Evolutionary conservation across 2,329 filamentous ascomycete species (phyloP).

Genomic region (Lachnellula willkommii): DNA sequence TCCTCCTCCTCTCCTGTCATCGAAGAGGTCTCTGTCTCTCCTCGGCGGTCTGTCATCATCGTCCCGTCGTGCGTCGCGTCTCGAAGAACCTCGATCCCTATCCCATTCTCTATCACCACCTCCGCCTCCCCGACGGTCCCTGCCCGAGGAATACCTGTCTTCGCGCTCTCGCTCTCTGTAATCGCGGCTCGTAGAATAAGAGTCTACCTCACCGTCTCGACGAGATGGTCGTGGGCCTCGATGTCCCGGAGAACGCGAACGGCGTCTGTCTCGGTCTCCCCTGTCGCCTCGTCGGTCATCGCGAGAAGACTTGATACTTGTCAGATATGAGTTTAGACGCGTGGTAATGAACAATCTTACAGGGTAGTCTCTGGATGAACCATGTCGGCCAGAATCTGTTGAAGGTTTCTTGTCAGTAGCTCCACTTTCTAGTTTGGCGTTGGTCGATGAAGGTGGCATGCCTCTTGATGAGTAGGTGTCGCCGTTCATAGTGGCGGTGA

Average conservation of each 20-base stretch:
- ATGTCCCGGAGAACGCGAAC: slow-evolving; percentile 82
- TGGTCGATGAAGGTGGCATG: slow-evolving; percentile 36
- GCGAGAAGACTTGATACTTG: slow-evolving; percentile 28
- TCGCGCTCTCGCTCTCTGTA: slow-evolving; percentile 92
- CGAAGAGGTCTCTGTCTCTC: slow-evolving; percentile 57
- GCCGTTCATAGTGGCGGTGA: slow-evolving; percentile 65
- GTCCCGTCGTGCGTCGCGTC: slow-evolving; percentile 59
- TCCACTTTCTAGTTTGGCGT: slow-evolving; percentile 22
- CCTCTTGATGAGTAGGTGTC: slow-evolving; percentile 77
- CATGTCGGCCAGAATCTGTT: slow-evolving; percentile 44
- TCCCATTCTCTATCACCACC: slow-evolving; percentile 73
- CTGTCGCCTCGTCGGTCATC: slow-evolving; percentile 40
- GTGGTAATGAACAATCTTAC: slow-evolving; percentile 34
- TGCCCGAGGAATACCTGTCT: slow-evolving; percentile 70
- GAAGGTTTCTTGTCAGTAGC: slow-evolving; percentile 33
- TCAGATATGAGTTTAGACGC: slow-evolving; percentile 21
- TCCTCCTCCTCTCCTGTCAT: slow-evolving; percentile 50
- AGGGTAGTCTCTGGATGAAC: slow-evolving; percentile 46
- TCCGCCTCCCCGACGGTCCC: slow-evolving; percentile 47
- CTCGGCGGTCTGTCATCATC: slow-evolving; percentile 56
- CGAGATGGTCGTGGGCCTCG: slow-evolving; percentile 58
- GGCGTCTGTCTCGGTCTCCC: slow-evolving; percentile 57
- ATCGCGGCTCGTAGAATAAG: slow-evolving; percentile 87
- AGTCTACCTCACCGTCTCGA: slow-evolving; percentile 72
- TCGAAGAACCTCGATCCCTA: slow-evolving; percentile 58